phyloP scores from a whole-genome alignment of 768 basidiomycete genomes.

The Rhodotorula toruloides region DNA sequence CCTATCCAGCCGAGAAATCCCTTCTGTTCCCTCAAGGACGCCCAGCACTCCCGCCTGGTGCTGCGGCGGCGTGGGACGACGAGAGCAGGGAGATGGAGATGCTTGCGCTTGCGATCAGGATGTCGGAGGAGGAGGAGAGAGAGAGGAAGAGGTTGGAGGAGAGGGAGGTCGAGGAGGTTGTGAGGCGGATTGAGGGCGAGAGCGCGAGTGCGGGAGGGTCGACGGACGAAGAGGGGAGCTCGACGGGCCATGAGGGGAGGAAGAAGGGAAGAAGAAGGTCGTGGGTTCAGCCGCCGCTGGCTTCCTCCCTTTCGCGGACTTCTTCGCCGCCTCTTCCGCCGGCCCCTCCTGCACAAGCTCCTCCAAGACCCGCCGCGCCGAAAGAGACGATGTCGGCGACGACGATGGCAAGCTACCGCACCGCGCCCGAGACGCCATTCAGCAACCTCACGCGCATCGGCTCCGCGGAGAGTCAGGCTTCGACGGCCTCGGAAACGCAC shows the following conservation, averaged over 20 bases:
- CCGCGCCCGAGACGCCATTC: conserved; percentile 25
- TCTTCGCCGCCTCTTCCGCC: conserved; percentile 1
- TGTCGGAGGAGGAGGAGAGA: conserved; percentile 28
- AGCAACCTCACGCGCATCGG: conserved; percentile 12
- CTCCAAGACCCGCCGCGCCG: neutral
- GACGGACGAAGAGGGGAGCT: neutral
- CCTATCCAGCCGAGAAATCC: conserved; percentile 15
- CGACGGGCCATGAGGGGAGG: neutral
- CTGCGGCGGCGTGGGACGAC: conserved; percentile 16
- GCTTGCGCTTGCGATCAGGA: conserved; percentile 28
- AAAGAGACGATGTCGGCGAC: neutral
- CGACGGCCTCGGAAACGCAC: neutral
- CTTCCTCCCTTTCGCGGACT: conserved; percentile 5
- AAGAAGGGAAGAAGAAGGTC: neutral
- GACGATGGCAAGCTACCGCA: conserved; percentile 1
- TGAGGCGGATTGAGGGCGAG: conserved; percentile 2
- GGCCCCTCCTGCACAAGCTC: neutral
- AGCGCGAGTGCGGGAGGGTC: neutral
- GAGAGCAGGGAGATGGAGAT: conserved; percentile 29
- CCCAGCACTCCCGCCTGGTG: conserved; percentile 27
- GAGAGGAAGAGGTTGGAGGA: conserved; percentile 9
- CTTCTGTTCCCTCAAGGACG: conserved; percentile 5
- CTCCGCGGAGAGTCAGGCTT: neutral
- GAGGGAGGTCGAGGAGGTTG: conserved; percentile 6
- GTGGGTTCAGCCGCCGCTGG: conserved; percentile 25